Percentiles rank a stretch among this genome's conserved stretches.
phyloP scores from a whole-genome alignment of 768 basidiomycete genomes.

The Leccinellum luteum region DNA sequence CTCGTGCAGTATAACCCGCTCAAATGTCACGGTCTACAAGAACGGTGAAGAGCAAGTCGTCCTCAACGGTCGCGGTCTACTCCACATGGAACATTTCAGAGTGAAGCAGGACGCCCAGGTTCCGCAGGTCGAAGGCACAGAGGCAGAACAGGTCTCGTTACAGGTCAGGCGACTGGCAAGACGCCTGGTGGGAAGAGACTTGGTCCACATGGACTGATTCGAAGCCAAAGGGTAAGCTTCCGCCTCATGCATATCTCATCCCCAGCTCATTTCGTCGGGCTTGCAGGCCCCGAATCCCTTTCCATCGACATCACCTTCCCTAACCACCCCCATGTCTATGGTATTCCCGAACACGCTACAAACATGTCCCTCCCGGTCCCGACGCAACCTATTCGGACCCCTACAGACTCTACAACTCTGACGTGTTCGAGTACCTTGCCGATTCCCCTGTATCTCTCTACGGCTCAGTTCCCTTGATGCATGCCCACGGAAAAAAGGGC shows the following conservation, averaged over 20 bases:
- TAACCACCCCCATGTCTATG: conserved; percentile 86
- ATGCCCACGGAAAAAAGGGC: conserved; percentile 83
- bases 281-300: conserved; percentile 89
- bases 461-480: conserved; percentile 88
- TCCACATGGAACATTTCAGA: conserved; percentile 99
- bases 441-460: conserved; percentile 80
- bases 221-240: conserved; percentile 84
- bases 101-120: conserved; percentile 54
- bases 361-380: conserved; percentile 81
- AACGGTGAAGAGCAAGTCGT: conserved; percentile 82
- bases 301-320: conserved; percentile 94
- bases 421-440: conserved; percentile 94
- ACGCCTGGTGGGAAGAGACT: conserved; percentile 86
- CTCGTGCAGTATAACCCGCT: conserved; percentile 75
- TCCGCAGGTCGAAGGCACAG: conserved; percentile 37
- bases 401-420: conserved; percentile 91
- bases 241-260: background rate
- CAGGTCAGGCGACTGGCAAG: conserved; percentile 69
- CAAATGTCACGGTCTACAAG: conserved; percentile 65
- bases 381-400: conserved; percentile 80
- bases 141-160: conserved; percentile 52
- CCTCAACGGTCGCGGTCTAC: conserved; percentile 81
- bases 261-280: conserved; percentile 5
- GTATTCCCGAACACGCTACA: conserved; percentile 96
- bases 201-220: conserved; percentile 87